These are phyloP conservation scores for Thecaphora thlaspeos DNA, from an alignment of 1,284 basidiomycete species.

Conservation along the genomic window DNA sequence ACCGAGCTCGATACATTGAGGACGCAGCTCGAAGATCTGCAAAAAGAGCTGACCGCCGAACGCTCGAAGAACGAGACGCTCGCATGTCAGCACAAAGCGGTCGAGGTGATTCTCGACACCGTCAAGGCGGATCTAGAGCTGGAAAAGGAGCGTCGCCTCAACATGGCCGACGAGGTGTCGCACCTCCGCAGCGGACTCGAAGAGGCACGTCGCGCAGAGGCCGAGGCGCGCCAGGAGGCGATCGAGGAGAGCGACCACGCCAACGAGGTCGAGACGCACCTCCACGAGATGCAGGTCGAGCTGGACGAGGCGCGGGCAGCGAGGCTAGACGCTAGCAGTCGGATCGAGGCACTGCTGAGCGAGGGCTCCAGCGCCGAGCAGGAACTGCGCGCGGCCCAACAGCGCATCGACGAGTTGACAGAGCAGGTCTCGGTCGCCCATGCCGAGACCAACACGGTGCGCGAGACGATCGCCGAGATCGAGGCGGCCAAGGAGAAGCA, in stretches of 20 bases:
- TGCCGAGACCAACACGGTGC: slow-evolving; percentile 32
- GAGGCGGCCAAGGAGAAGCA: slow-evolving; percentile 40
- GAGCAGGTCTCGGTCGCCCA: slow-evolving; percentile 40
- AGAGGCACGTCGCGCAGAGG: slow-evolving; percentile 32
- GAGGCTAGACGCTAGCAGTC: slow-evolving; percentile 41
- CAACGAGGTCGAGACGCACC: slow-evolving; percentile 41
- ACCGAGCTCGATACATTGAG: slow-evolving; percentile 1
- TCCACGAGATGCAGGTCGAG: slow-evolving; percentile 41
- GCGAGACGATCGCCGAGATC: slow-evolving; percentile 37
- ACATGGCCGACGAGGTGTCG: slow-evolving; percentile 49
- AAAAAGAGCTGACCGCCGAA: background rate
- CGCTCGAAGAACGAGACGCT: background rate
- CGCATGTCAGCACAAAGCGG: too few species aligned
- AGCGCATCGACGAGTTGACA: slow-evolving; percentile 45
- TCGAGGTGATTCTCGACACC: slow-evolving; percentile 7
- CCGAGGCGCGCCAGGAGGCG: slow-evolving; percentile 32
- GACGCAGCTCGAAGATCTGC: slow-evolving; percentile 1
- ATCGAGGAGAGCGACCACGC: slow-evolving; percentile 42
- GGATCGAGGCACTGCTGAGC: slow-evolving; percentile 46
- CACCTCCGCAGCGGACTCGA: slow-evolving; percentile 42
- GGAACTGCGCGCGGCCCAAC: slow-evolving; percentile 41
- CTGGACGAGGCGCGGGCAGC: slow-evolving; percentile 46
- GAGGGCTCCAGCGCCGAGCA: slow-evolving; percentile 44
- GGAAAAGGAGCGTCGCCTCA: slow-evolving; percentile 41
- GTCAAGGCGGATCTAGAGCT: slow-evolving; percentile 33